Evolutionary conservation across 2,329 filamentous ascomycete species (phyloP).

Genomic region (Monosporascus sp.): DNA sequence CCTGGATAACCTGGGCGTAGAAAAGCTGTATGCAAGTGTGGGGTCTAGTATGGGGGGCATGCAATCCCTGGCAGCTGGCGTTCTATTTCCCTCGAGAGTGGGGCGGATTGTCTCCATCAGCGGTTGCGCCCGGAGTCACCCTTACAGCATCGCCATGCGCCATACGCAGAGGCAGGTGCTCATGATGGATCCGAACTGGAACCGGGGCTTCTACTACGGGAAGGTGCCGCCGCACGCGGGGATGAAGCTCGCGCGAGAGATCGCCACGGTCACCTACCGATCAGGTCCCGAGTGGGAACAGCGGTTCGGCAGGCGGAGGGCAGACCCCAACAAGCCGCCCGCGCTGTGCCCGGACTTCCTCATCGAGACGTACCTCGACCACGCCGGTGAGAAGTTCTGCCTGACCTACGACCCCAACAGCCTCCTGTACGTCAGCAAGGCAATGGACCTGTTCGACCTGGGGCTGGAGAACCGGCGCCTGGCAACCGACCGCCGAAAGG

Average conservation of each 20-base stretch:
- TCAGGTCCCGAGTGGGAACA: slow-evolving; percentile 97
- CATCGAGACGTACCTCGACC: slow-evolving; percentile 96
- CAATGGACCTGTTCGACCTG: slow-evolving; percentile 97
- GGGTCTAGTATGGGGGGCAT: slow-evolving; percentile 98
- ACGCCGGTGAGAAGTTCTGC: slow-evolving; percentile 97
- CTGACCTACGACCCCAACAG: slow-evolving; percentile 96
- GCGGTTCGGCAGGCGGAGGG: slow-evolving; percentile 80
- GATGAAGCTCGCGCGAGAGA: slow-evolving; percentile 97
- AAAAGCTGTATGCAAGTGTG: slow-evolving; percentile 82
- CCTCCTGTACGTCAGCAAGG: slow-evolving; percentile 92
- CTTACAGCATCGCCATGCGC: slow-evolving; percentile 97
- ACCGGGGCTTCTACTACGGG: slow-evolving; percentile 89
- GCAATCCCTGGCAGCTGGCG: slow-evolving; percentile 86
- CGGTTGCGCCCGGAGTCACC: slow-evolving; percentile 89
- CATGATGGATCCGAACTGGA: slow-evolving; percentile 99
- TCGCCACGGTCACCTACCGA: slow-evolving; percentile 94
- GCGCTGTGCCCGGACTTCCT: slow-evolving; percentile 96
- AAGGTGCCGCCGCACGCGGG: slow-evolving; percentile 84
- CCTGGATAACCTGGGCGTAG: slow-evolving; percentile 71
- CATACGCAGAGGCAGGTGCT: slow-evolving; percentile 96
- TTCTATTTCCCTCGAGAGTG: slow-evolving; percentile 77
- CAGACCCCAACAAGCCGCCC: slow-evolving; percentile 79
- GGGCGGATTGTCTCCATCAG: slow-evolving; percentile 82
- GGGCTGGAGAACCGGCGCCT: slow-evolving; percentile 64
- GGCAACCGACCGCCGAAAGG: slow-evolving; percentile 55